phyloP scores from a whole-genome alignment of 441 rosid species.

The Gossypium davidsonii region DNA sequence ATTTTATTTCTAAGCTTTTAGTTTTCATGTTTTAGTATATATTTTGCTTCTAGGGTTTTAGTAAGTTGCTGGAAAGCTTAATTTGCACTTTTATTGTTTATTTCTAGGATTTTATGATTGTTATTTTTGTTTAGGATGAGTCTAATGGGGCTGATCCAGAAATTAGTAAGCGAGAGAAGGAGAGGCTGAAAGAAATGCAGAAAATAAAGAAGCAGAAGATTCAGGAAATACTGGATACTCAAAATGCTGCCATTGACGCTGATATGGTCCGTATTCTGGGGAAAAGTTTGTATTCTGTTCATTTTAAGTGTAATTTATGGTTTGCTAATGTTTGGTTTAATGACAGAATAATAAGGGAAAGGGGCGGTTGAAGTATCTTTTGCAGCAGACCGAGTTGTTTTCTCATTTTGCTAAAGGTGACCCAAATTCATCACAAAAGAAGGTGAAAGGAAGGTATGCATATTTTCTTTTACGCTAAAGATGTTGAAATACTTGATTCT shows the following conservation, averaged over 20 bases:
- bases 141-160: too few relatives aligned
- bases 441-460: conserved; percentile 72
- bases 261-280: conserved; percentile 55
- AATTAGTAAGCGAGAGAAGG: too few relatives aligned
- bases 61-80: neutral
- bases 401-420: conserved; percentile 96
- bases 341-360: conserved; percentile 79
- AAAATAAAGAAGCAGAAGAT: too few relatives aligned
- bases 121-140: too few relatives aligned
- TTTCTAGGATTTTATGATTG: too few relatives aligned
- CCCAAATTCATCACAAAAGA: conserved; percentile 66
- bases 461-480: neutral
- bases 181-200: too few relatives aligned
- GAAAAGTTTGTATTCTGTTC: neutral
- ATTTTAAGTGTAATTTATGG: neutral
- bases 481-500: neutral
- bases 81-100: neutral
- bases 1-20: neutral
- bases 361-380: conserved; percentile 84
- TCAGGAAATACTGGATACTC: too few relatives aligned
- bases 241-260: conserved; percentile 22
- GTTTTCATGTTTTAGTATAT: neutral
- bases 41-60: neutral
- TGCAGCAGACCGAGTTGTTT: conserved; percentile 97
- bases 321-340: conserved; percentile 15